phyloP scores from a whole-genome alignment of 2,329 filamentous ascomycete genomes.

The Cladosporium sp. region DNA sequence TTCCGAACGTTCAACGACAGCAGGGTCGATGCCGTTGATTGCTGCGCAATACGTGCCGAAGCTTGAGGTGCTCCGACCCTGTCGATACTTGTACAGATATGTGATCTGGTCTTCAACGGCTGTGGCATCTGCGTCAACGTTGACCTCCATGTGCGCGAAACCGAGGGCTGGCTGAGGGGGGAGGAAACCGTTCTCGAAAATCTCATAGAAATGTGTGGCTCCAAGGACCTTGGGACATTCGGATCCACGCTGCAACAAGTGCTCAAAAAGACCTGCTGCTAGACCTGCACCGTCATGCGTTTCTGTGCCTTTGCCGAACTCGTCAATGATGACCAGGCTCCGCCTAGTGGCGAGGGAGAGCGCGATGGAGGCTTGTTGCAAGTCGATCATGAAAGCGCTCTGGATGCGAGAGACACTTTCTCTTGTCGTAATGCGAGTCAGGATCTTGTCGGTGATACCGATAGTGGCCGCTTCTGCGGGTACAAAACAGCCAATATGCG shows the following conservation, averaged over 20 bases:
- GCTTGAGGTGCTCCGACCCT: conserved; percentile 70
- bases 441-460: conserved; percentile 85
- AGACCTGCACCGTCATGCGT: conserved; percentile 60
- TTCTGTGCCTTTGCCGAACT: conserved; percentile 73
- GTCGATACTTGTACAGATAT: conserved; percentile 30
- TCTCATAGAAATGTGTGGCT: conserved; percentile 65
- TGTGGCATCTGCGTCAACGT: conserved; percentile 49
- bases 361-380: conserved; percentile 79
- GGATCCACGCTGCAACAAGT: conserved; percentile 47
- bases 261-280: conserved; percentile 56
- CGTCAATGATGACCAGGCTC: conserved; percentile 85
- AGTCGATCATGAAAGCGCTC: conserved; percentile 71
- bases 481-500: conserved; percentile 88
- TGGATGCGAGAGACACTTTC: conserved; percentile 61
- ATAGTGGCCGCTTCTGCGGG: conserved; percentile 72
- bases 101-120: conserved; percentile 52
- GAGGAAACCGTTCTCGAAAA: conserved; percentile 63
- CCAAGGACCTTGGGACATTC: conserved; percentile 55
- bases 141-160: conserved; percentile 69
- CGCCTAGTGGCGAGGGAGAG: conserved; percentile 67
- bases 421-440: conserved; percentile 76
- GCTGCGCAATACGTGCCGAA: conserved; percentile 82
- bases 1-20: conserved; percentile 71
- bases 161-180: conserved; percentile 45
- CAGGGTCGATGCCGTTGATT: conserved; percentile 72